Evolutionary conservation across 495 filamentous ascomycete genomes (phyloP).

Genomic region (Tetracladium setigerum): DNA sequence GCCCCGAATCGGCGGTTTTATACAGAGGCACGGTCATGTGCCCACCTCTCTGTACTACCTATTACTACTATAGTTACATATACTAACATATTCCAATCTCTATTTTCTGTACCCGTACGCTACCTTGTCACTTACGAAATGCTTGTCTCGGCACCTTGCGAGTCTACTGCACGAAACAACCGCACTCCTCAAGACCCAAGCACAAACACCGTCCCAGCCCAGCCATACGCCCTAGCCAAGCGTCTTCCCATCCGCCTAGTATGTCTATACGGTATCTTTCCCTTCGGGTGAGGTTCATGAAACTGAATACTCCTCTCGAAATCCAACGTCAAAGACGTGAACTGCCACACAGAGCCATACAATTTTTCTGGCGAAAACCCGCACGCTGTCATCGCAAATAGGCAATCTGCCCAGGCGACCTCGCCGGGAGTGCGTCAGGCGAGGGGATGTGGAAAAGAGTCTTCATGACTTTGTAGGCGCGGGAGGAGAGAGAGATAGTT

Average conservation of each 20-base stretch:
- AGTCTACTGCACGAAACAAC: too few species aligned
- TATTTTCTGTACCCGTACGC: too few species aligned
- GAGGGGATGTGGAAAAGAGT: slow-evolving; percentile 34
- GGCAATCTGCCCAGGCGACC: slow-evolving; percentile 42
- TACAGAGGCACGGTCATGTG: too few species aligned
- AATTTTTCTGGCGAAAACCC: slow-evolving; percentile 42
- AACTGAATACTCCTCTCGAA: slow-evolving; percentile 41
- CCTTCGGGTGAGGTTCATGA: slow-evolving; percentile 42
- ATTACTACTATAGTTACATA: too few species aligned
- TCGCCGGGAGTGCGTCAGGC: slow-evolving; percentile 29
- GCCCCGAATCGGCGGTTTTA: too few species aligned
- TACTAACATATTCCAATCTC: too few species aligned
- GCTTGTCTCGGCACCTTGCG: too few species aligned
- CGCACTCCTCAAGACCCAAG: too few species aligned
- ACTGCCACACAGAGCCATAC: slow-evolving; percentile 47
- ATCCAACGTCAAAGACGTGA: slow-evolving; percentile 30
- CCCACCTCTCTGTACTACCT: too few species aligned
- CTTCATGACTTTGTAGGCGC: slow-evolving; percentile 39
- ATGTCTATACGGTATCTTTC: slow-evolving; percentile 35
- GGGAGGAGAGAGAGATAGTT: slow-evolving; percentile 32
- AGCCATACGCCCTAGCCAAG: slow-evolving; percentile 37
- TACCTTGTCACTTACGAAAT: too few species aligned
- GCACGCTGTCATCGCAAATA: slow-evolving; percentile 39
- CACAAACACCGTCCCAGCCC: too few species aligned
- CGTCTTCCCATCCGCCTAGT: slow-evolving; percentile 36